These are phyloP conservation scores for Hymenoscyphus salicellus DNA, from an alignment of 2,329 filamentous ascomycete species.

Conservation along the genomic window DNA sequence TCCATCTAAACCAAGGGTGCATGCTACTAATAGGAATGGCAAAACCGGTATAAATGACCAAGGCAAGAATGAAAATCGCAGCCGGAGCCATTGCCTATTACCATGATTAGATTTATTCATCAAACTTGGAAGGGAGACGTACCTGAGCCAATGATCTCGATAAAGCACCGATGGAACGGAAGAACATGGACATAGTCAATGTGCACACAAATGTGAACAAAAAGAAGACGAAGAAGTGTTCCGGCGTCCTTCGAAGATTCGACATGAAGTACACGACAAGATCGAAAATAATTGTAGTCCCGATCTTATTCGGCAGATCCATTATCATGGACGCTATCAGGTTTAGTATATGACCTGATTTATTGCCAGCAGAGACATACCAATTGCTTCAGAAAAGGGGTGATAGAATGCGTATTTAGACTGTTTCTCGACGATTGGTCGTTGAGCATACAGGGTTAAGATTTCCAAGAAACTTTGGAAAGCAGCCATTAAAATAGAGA, in stretches of 20 bases:
- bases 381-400: conserved; percentile 80
- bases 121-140: background rate
- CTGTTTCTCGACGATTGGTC: conserved; percentile 90
- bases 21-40: conserved; percentile 52
- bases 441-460: conserved; percentile 74
- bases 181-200: conserved; percentile 73
- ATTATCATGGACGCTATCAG: conserved; percentile 70
- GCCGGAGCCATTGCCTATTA: conserved; percentile 54
- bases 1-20: conserved; percentile 78
- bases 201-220: conserved; percentile 31
- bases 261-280: conserved; percentile 82
- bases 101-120: background rate
- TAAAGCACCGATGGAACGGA: conserved; percentile 73
- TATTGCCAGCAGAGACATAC: background rate
- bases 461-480: conserved; percentile 66
- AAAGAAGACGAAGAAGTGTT: conserved; percentile 78
- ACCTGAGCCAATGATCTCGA: conserved; percentile 65
- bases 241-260: conserved; percentile 69
- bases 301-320: conserved; percentile 79
- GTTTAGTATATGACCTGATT: background rate
- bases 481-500: conserved; percentile 64
- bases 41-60: conserved; percentile 40
- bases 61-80: conserved; percentile 45
- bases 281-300: conserved; percentile 65
- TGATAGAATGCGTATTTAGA: conserved; percentile 84